Percentiles rank a stretch among this genome's conserved stretches.
These are phyloP conservation scores for Xylariaceae sp. DNA, from an alignment of 2,329 filamentous ascomycete genomes.

Conservation along the genomic window DNA sequence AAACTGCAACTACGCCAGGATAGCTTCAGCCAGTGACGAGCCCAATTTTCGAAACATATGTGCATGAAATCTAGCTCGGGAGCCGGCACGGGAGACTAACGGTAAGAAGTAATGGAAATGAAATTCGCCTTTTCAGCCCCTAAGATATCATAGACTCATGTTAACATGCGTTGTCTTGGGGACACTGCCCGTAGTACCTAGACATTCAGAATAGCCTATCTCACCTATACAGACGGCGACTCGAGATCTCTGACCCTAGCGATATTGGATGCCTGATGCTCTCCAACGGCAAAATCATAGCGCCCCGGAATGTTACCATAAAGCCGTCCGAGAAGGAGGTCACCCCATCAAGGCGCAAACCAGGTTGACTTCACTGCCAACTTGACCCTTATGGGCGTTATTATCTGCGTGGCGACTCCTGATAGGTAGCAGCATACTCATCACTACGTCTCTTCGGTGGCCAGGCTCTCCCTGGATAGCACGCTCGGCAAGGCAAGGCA, in stretches of 20 bases:
- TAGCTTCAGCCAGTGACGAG: neutral
- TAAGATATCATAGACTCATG: slow-evolving; percentile 1
- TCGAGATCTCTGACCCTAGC: neutral
- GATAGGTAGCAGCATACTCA: slow-evolving; percentile 21
- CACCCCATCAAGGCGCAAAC: slow-evolving; percentile 1
- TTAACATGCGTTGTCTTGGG: slow-evolving; percentile 4
- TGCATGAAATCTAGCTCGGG: slow-evolving; percentile 6
- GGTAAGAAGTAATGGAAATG: neutral
- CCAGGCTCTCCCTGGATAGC: neutral
- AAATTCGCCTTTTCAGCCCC: neutral
- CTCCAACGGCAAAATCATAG: neutral
- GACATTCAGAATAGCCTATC: slow-evolving; percentile 12
- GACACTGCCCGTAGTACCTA: neutral
- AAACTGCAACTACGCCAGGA: slow-evolving; percentile 6
- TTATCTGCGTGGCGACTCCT: slow-evolving; percentile 21
- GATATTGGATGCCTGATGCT: slow-evolving; percentile 1
- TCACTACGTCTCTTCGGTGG: slow-evolving; percentile 1
- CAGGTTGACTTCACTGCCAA: slow-evolving; percentile 1
- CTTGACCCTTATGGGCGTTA: slow-evolving; percentile 5
- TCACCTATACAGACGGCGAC: neutral
- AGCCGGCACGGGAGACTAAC: neutral
- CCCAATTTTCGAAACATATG: neutral
- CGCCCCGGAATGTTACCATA: slow-evolving; percentile 17
- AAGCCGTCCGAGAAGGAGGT: slow-evolving; percentile 2
- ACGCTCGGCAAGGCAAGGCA: neutral